Percentiles rank a stretch among this genome's conserved stretches.
Evolutionary conservation across 2,329 filamentous ascomycete species (phyloP).

Genomic region (Arthrobotrys sinensis): DNA sequence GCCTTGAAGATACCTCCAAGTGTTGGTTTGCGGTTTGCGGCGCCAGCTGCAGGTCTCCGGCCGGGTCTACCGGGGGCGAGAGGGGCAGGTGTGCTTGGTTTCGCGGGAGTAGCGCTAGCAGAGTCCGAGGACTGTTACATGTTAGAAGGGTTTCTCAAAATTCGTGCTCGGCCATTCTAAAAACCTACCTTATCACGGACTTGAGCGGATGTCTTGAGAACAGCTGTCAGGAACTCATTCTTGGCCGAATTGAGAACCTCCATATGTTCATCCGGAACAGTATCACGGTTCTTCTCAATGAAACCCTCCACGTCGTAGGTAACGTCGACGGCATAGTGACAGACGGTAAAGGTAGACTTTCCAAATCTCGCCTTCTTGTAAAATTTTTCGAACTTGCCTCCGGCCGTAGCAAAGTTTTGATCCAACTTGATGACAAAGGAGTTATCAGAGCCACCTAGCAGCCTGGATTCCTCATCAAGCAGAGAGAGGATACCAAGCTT

Average conservation of each 20-base stretch:
- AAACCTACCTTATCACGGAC: slow-evolving; percentile 84
- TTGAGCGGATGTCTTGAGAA: slow-evolving; percentile 86
- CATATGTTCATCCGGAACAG: slow-evolving; percentile 98
- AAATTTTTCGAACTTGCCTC: slow-evolving; percentile 87
- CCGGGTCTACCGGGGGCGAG: slow-evolving; percentile 83
- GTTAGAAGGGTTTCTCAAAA: slow-evolving; percentile 64
- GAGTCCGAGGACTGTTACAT: slow-evolving; percentile 47
- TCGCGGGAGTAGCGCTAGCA: slow-evolving; percentile 31
- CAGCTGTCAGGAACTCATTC: slow-evolving; percentile 86
- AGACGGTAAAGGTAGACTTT: slow-evolving; percentile 97
- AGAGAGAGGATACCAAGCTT: slow-evolving; percentile 94
- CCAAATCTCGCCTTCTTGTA: slow-evolving; percentile 99
- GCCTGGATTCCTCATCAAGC: slow-evolving; percentile 93
- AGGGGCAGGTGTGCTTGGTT: slow-evolving; percentile 71
- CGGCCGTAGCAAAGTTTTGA: slow-evolving; percentile 82
- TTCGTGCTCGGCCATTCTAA: slow-evolving; percentile 58
- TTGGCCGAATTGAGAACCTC: slow-evolving; percentile 87
- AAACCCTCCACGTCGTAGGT: slow-evolving; percentile 99
- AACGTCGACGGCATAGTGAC: slow-evolving; percentile 97
- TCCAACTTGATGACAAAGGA: slow-evolving; percentile 97
- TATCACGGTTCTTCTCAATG: slow-evolving; percentile 99
- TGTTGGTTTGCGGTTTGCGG: slow-evolving; percentile 95
- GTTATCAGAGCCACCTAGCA: slow-evolving; percentile 97
- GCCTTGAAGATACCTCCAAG: slow-evolving; percentile 99
- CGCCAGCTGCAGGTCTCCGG: slow-evolving; percentile 85